Base-by-base conservation (phyloP, 768 basidiomycete genomes). In the Dentipellis sp. region DNA sequence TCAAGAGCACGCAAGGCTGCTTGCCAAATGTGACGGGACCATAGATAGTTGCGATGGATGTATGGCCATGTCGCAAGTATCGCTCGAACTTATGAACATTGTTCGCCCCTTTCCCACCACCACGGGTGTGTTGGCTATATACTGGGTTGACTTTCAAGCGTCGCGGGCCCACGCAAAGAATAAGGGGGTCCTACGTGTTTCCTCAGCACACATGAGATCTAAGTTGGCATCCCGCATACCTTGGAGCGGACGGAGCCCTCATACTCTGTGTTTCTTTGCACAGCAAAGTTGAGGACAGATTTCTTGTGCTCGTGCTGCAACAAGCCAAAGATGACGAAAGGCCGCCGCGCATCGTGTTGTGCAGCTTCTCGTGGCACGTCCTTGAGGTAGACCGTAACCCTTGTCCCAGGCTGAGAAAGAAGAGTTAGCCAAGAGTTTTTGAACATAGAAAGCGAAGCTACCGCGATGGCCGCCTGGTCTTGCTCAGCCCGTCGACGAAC, bases 81-180 rank as follows among this genome's bases (percentile, higher is more conserved):
- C 90, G 82, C 71, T 97, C 92, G 54, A 88, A 94, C 66, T 97
- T 99, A 77, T 98, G 94, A 2, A 97, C 93, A 64, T 98, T 97
- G 76, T 99, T 99, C 45, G 83, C 77, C 10, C 94, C 93, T 68
- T 86, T 90, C 14, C 89, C 91, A 16, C 93, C 93, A 11, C 93
- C 94, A 7, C 84, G 81, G 3, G 88, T 85, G 63, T 94, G 92
- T 64, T 97, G 93, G 61, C 93, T 94, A 73, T 89, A 99, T 35
- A 94, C 71, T 0, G 97, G 97, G 60, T 86, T 90, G 42, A 94
- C 84, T 17, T 75, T 77, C 61, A 97, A 75, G 45, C 94, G 82
- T 46, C 94, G 83, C 10, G 93, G 89, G 1, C 95, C 97, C 22
- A 93, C 82, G 65, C 90, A 93, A 5, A 99, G 73, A 40, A 97